Percentiles rank a stretch among this genome's conserved stretches.
Conservation (phyloP, 2,329 filamentous ascomycete genomes). For the Clonostachys byssicola region DNA sequence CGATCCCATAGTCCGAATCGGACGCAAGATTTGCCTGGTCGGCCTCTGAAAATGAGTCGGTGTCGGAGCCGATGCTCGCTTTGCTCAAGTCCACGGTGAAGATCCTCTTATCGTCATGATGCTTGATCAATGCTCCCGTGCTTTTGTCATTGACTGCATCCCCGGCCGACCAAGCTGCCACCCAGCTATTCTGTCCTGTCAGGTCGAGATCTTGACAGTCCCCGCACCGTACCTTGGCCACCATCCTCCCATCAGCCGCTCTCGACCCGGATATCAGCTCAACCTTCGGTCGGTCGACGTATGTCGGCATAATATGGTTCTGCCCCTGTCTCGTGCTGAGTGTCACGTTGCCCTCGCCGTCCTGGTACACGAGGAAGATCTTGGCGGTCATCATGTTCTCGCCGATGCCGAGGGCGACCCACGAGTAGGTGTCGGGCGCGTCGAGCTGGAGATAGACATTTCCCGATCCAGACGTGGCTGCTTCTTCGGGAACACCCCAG, state of each 20-base stretch:
- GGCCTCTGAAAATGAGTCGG: constrained; percentile 42
- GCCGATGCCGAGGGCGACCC: constrained; percentile 57
- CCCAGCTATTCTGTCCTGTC: constrained; percentile 38
- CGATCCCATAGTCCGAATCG: constrained; percentile 3
- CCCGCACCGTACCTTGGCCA: constrained; percentile 55
- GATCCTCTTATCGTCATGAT: constrained; percentile 36
- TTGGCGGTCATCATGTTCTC: constrained; percentile 48
- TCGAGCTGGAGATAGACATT: constrained; percentile 58
- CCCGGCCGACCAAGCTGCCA: constrained; percentile 50
- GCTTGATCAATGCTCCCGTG: too few species aligned
- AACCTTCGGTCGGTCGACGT: constrained; percentile 30
- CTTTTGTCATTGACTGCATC: constrained; percentile 26
- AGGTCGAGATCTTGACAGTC: constrained; percentile 34
- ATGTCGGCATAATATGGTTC: constrained; percentile 42
- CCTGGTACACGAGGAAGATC: constrained; percentile 60
- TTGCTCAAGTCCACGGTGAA: constrained; percentile 45
- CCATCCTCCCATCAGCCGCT: constrained; percentile 44
- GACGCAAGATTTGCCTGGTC: constrained; percentile 3
- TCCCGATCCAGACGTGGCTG: constrained; percentile 41
- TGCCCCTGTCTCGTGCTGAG: constrained; percentile 50
- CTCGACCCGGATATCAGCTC: constrained; percentile 54
- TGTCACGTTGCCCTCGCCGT: constrained; percentile 56
- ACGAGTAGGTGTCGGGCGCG: constrained; percentile 45
- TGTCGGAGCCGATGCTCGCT: constrained; percentile 39
- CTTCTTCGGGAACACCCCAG: constrained; percentile 48